Evolutionary conservation across 352 stramenopile species (phyloP), one percentile per base, ranked within the genome.

Genomic region (Globisporangium barbulae): DNA sequence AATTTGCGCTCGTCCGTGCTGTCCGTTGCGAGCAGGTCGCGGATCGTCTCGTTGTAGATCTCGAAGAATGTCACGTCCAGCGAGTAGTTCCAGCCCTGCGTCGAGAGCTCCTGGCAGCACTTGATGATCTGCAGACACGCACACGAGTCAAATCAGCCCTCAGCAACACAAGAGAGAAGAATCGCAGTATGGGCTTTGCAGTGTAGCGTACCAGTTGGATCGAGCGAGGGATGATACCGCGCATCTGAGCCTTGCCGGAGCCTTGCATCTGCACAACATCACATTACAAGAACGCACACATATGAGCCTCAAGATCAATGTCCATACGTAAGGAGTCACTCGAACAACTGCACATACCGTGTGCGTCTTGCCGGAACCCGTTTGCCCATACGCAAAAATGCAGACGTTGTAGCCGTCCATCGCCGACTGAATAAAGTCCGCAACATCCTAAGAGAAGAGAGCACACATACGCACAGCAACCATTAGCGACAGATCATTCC

Each of bases 1-100:
- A 90, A 89, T 71, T 95, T 96, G 47, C 75, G 69, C 30, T 79
- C 72, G 19, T 69, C 68, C 19, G 53, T 65, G 28, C 35, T 72
- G 15, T 88, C 76, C 37, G 78, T 83, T 5, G 83, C 82, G 15
- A 99, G 88, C 55, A 99, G 75, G 74, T 99, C 98, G 33, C 95
- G 93, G 37, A 99, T 94, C n/a, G 95, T 96, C 70, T 99, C 98
- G 78, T 99, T 99, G 86, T 99, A 99, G 56, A 99, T 99, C 84
- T 99, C 98, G 66, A 99, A 93, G 70, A 99, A 99, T n/a, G 91
- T 98, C 47, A 98, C 97, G 61, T 97, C 88, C 9, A 99, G 82
- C 33, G 83, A 90, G 74, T 99, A 99, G 31, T 88, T 79, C 98
- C 97, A 99, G 31, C 90, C 93, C 74, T 97, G 89, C 5, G 70